These are phyloP conservation scores for Gossypium schwendimanii DNA, from an alignment of 441 rosid genomes.

Conservation along the genomic window DNA sequence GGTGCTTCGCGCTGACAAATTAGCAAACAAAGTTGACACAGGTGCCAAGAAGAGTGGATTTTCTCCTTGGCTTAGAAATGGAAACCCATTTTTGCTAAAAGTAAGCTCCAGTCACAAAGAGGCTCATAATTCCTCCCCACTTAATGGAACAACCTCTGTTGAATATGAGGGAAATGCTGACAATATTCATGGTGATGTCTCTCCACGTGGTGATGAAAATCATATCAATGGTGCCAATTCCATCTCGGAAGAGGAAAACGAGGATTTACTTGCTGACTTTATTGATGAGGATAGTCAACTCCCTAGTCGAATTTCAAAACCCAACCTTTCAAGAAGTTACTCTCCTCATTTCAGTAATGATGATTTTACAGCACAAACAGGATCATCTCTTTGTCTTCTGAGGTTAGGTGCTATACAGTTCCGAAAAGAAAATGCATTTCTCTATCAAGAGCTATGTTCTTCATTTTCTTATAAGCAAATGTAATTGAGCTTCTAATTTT, in stretches of 20 bases:
- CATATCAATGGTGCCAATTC: conserved; percentile 47
- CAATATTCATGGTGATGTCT: conserved; percentile 33
- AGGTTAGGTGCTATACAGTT: conserved; percentile 39
- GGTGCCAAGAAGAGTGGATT: conserved; percentile 60
- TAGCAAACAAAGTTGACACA: conserved; percentile 29
- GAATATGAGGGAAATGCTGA: conserved; percentile 42
- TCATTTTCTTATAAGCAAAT: conserved; percentile 2
- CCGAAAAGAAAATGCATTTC: background rate
- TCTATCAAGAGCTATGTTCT: conserved; percentile 1
- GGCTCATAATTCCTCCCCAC: conserved; percentile 33
- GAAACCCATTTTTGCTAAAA: conserved; percentile 78
- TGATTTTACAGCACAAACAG: conserved; percentile 78
- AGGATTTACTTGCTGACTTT: conserved; percentile 94
- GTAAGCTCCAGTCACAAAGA: conserved; percentile 35
- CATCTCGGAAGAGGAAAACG: conserved; percentile 81
- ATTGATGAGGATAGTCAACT: conserved; percentile 99
- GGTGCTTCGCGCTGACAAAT: conserved; percentile 39
- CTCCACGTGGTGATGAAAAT: conserved; percentile 33
- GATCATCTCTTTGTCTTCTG: conserved; percentile 91
- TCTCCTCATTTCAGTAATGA: conserved; percentile 46
- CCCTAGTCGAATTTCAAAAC: conserved; percentile 80
- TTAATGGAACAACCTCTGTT: conserved; percentile 38
- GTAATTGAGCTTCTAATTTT: conserved; percentile 20
- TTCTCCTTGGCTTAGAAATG: conserved; percentile 69
- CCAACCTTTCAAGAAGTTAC: conserved; percentile 30